phyloP scores from a whole-genome alignment of 768 basidiomycete species.

The Coprinopsis marcescibilis region DNA sequence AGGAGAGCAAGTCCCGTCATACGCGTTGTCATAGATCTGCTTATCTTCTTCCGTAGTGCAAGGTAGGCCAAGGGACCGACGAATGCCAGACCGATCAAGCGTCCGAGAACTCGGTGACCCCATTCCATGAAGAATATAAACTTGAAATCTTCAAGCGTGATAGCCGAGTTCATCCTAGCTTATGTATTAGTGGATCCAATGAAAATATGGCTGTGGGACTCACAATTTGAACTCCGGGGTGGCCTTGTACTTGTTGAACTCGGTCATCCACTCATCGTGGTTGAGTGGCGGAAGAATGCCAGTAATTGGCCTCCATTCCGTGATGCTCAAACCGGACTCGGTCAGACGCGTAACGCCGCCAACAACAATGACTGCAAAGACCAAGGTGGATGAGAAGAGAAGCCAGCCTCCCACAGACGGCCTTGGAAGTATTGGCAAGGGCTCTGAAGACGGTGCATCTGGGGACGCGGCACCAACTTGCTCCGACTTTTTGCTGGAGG shows the following conservation, averaged over 20 bases:
- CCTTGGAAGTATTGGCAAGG: slow-evolving; percentile 50
- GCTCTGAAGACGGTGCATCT: not conserved
- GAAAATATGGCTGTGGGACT: slow-evolving; percentile 24
- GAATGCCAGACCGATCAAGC: slow-evolving; percentile 78
- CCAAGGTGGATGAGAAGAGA: slow-evolving; percentile 74
- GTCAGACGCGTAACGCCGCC: slow-evolving; percentile 96
- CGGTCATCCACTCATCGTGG: slow-evolving; percentile 70
- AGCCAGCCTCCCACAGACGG: slow-evolving; percentile 82
- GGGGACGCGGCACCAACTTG: slow-evolving; percentile 9
- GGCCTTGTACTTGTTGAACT: slow-evolving; percentile 90
- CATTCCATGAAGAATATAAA: slow-evolving; percentile 98
- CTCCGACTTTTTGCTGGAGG: slow-evolving; percentile 8
- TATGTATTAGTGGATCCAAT: slow-evolving; percentile 1
- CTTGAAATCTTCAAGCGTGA: slow-evolving; percentile 88
- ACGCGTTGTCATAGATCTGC: slow-evolving; percentile 53
- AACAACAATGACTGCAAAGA: slow-evolving; percentile 89
- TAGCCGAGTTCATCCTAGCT: slow-evolving; percentile 79
- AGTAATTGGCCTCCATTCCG: slow-evolving; percentile 93
- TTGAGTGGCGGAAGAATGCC: slow-evolving; percentile 83
- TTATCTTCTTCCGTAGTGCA: slow-evolving; percentile 60
- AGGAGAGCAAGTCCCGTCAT: slow-evolving; percentile 71
- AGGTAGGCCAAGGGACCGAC: slow-evolving; percentile 84
- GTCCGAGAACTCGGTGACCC: slow-evolving; percentile 90
- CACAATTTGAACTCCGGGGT: slow-evolving; percentile 97
- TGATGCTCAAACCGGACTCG: slow-evolving; percentile 95